Base-by-base conservation (phyloP, 164 flowering plant species). In the Taxillus chinensis region DNA sequence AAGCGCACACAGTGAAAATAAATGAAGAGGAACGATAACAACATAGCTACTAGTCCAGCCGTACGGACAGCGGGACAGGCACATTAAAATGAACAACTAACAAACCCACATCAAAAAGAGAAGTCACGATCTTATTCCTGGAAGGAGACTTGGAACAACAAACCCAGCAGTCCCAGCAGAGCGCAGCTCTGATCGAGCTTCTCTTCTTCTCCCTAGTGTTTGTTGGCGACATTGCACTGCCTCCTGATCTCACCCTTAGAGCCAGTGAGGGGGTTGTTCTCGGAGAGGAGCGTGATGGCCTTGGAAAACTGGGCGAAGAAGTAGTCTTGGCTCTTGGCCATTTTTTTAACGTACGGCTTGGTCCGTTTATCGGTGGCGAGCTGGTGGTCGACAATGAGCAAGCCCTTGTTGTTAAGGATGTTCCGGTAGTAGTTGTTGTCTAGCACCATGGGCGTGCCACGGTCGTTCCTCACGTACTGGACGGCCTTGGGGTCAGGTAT, bases 381-480 rank as follows among this genome's bases (percentile, higher is more conserved):
- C 60, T 86, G 95, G 70, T 92, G 98, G 59, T 92, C 98, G 8
- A 92, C 96, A 3, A 80, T 67, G 65, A 92, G 61, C 62, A 92
- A 63, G 0, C 98, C 98, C 78, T 92, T 92, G 90, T 86, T 86
- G 83, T 90, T 93, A 81, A 92, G 64, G 17, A 90, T 86, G 86
- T 92, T 92, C 45, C 90, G 79, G 87, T 90, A 92, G 76, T 92
- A 92, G 75, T 90, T 87, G 82, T 92, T 92, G 87, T 92, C 98
- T 5, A 92, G 78, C 0, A 55, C 67, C 98, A 92, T 90, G 10
- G 98, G 98, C 2, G 98, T 92, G 3, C 96, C 98, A 0, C 98
- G 77, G 73, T 92, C 98, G 68, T 92, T 92, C 55, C 98, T 82
- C 75, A 90, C 96, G 57, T 92, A 92, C 64, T 92, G 96, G 8